Evolutionary conservation across 2,329 filamentous ascomycete species (phyloP), one percentile per base, ranked within the genome.

Genomic region (Colletotrichum liriopes): DNA sequence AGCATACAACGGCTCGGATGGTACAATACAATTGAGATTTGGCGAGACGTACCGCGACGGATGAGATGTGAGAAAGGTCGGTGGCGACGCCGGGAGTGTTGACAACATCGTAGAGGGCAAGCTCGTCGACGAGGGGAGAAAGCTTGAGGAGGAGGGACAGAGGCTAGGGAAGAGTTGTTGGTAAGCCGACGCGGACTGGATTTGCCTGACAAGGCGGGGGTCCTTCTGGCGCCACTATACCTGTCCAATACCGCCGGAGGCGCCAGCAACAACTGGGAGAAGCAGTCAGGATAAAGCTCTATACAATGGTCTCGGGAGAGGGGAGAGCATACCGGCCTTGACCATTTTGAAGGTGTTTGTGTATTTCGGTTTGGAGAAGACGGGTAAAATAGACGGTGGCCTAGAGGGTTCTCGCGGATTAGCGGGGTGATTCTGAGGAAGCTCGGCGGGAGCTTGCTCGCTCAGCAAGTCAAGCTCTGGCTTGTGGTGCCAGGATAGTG

Each of bases 31-130:
- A 59, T 58, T 43, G 26, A 47, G 69, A 73, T 62, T 41, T 26
- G 49, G 51, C 63, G 26, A 45, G 51, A 81, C 87, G 83, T 83
- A 92, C 93, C 76, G 96, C 96, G 78, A 90, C 89, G 74, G 95
- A 94, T 73, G 96, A 98, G 86, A 99, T 98, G 89, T 99, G 96
- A 73, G 95, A 98, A 73, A 99, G 92, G 84, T 99, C 96, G 80
- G 96, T 92, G 76, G 95, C 94, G 81, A 99, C 96, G 85, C 96
- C 96, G 78, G 95, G 95, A 62, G 95, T 97, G 90, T 98, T 98
- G 85, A 98, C 96, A 77, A 99, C 95, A 97, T 99, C 96, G 89
- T 98, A 99, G 79, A 99, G 93, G 74, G 95, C 89, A 79, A 99
- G 94, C 88, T 98, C 94, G 80, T 96, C 93, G 80, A 99, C 89